Evolutionary conservation across 331 rosid species (phyloP), one percentile per base, ranked within the genome.

Genomic region (Phaseolus coccineus): DNA sequence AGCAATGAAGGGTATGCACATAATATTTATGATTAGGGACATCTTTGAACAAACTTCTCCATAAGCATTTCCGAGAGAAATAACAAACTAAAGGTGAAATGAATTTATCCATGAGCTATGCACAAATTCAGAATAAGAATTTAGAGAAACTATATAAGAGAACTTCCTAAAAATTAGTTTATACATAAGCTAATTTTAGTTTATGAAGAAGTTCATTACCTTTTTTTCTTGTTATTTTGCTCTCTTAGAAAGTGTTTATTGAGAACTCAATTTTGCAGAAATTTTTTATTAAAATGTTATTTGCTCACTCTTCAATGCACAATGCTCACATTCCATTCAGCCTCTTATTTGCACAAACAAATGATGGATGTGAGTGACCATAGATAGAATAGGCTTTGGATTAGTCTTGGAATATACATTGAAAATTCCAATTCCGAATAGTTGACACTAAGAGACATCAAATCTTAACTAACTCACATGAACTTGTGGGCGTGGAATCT

Each of bases 401-500:
- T 61, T 51, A 61, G 35, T 14, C 44, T 65, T 65, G 70, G 62
- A 55, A 65, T 33, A 65, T 19, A 64, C 22, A 74, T 74, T 25
- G 37, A 14, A 67, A 78, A 39, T 69, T 16, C 30, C 31, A 47
- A 37, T 71, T 65, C 51, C 66, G 37, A 66, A 48, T 44, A 4
- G 67, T 61, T 27, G 66, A 28, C 39, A 28, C 39, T 59, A 4
- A 27, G 16, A 24, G 66, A 59, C 66, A 28, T 59, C 39, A 58
- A 22, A 37, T 30, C 68, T 71, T 19, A 53, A 53, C 28, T 53
- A 24, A 37, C 58, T 51, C 74, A 44, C 8, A 16, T 47, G 46
- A 74, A 67, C 67, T 19, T 50, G 67, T 74, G 40, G 27, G 50
- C 42, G 58, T 81, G 61, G 37, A 68, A 48, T 64, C 56, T 48